Evolutionary conservation across 1,139 yeast species (phyloP), one percentile per base, ranked within the genome.

Genomic region (Candida neerlandica): DNA sequence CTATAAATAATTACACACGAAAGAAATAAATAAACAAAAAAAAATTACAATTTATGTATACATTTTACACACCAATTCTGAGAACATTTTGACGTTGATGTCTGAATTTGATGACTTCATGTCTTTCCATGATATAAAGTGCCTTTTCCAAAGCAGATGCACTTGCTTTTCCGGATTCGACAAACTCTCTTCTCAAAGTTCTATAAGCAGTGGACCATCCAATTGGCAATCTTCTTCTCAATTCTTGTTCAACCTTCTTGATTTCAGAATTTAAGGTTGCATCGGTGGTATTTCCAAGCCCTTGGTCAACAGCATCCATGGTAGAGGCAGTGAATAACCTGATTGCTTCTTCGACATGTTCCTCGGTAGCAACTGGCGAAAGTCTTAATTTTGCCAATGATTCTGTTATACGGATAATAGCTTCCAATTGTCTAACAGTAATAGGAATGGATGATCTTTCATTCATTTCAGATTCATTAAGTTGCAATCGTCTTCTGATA

Each of bases 351-450:
- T 90, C 95, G 14, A 94, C 99, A 63, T 95, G 98, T 55, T 83
- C 86, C 58, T 85, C 95, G 3, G 84, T 81, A 2, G 97, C 98
- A 18, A 91, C 80, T 0, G 97, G 95, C 9, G 86, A 80, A 49
- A 95, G 75, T 50, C 86, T 85, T 54, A 95, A 69, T 66, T 95
- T 95, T 15, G 99, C 99, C 53, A 95, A 75, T 2, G 97, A 84
- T 70, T 95, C 99, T 1, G 98, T 84, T 49, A 94, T 95, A 76
- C 99, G 94, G 47, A 94, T 84, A 58, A 95, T 90, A 41, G 99
- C 99, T 70, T 95, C 99, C 56, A 95, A 78, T 73, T 95, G 99
- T 78, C 99, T 91, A 41, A 95, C 85, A 0, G 99, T 95, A 62
- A 95, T 94, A 23, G 99, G 99, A 63, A 95, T 94, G 1, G 97